Evolutionary conservation across 176 grass and related monocot genomes (phyloP).

Genomic region (Cymbopogon citratus): DNA sequence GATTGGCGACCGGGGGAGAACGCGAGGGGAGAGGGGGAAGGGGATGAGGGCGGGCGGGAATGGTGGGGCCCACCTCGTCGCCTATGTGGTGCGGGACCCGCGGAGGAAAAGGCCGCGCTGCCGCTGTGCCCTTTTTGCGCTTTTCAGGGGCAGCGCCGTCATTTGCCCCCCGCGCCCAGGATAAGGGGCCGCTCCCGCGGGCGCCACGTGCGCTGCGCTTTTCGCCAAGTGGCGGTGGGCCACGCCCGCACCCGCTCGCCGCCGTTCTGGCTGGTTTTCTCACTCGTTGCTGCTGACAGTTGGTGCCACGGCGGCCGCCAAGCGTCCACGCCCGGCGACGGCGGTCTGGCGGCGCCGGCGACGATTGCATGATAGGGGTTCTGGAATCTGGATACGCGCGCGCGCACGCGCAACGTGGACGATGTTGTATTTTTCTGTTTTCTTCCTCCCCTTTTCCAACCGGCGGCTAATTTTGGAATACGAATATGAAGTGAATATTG

Average conservation of each 20-base stretch:
- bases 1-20: neutral
- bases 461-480: neutral
- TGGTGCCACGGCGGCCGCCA: neutral
- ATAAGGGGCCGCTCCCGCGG: constrained; percentile 14
- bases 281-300: neutral
- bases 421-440: too few relatives aligned
- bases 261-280: too few relatives aligned
- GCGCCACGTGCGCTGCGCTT: constrained; percentile 30
- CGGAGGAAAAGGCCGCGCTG: neutral
- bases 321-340: neutral
- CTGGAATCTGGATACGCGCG: neutral
- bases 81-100: neutral
- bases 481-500: neutral
- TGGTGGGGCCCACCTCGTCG: neutral
- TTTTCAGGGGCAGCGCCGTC: constrained; percentile 37
- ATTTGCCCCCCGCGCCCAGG: neutral
- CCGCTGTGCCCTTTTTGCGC: constrained; percentile 41
- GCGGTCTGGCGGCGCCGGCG: neutral
- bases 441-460: neutral
- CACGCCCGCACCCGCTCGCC: neutral
- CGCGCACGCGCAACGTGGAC: neutral
- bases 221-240: constrained; percentile 35
- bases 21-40: neutral
- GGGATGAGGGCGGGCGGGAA: neutral
- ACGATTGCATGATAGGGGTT: neutral